Conservation (phyloP, 2,329 filamentous ascomycete species). For the Fonsecaea pedrosoi region DNA sequence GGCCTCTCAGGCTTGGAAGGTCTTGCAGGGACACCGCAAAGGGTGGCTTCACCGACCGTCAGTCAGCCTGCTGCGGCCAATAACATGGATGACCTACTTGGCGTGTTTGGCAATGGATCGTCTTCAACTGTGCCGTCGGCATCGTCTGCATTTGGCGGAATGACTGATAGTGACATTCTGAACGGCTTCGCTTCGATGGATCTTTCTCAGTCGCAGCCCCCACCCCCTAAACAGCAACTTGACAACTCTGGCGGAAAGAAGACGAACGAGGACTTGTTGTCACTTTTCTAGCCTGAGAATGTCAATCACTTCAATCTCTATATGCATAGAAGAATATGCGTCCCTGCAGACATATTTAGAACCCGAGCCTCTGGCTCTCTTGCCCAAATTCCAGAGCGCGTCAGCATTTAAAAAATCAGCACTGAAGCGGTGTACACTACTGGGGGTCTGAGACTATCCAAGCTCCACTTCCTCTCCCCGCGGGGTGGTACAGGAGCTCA, state of each 20-base stretch:
- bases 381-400: neutral
- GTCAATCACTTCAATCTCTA: slow-evolving; percentile 7
- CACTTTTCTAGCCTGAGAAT: slow-evolving; percentile 57
- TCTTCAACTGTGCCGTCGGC: slow-evolving; percentile 41
- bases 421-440: neutral
- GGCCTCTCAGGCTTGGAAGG: slow-evolving; percentile 70
- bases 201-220: slow-evolving; percentile 69
- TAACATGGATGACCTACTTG: slow-evolving; percentile 83
- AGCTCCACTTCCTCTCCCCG: neutral
- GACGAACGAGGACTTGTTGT: slow-evolving; percentile 67
- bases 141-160: slow-evolving; percentile 45
- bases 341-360: neutral
- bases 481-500: neutral
- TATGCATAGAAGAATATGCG: neutral
- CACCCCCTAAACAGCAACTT: slow-evolving; percentile 44
- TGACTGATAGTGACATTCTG: slow-evolving; percentile 63
- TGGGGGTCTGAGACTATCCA: neutral
- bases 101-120: slow-evolving; percentile 66
- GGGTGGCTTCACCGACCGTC: slow-evolving; percentile 54
- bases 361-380: neutral
- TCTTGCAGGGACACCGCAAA: slow-evolving; percentile 63
- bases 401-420: neutral
- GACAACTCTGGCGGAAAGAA: slow-evolving; percentile 55
- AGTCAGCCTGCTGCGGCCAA: slow-evolving; percentile 45
- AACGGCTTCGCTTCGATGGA: slow-evolving; percentile 85